Conservation (phyloP, 768 basidiomycete species). For the Cystofilobasidium ferigula region DNA sequence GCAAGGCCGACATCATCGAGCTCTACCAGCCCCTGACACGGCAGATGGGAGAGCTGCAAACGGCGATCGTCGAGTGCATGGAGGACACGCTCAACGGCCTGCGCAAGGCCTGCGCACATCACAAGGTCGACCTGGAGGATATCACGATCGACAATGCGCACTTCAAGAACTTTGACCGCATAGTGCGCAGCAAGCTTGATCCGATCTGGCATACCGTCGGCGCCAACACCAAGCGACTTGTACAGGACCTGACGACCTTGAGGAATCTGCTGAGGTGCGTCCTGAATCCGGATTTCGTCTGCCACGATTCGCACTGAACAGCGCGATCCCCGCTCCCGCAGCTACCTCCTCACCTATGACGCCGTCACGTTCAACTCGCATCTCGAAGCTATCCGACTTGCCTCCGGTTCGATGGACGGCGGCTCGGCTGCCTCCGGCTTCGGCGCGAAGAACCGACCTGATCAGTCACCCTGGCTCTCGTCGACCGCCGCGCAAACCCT, state of each 20-base stretch:
- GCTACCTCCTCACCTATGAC: constrained; percentile 81
- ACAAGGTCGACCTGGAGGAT: constrained; percentile 83
- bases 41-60: constrained; percentile 82
- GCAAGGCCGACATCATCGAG: constrained; percentile 84
- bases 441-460: constrained; percentile 22
- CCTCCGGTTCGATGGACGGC: constrained; percentile 53
- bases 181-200: constrained; percentile 80
- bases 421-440: constrained; percentile 27
- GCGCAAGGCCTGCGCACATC: constrained; percentile 61
- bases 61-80: constrained; percentile 89
- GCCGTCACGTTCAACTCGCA: constrained; percentile 81
- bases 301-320: constrained; percentile 2
- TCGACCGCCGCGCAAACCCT: constrained; percentile 81
- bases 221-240: constrained; percentile 78
- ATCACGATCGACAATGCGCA: constrained; percentile 85
- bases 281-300: neutral
- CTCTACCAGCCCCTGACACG: constrained; percentile 74
- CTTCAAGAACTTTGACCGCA: constrained; percentile 78
- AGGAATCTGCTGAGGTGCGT: constrained; percentile 68
- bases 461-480: constrained; percentile 50
- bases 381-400: constrained; percentile 69
- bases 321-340: constrained; percentile 32
- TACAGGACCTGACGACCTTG: constrained; percentile 73
- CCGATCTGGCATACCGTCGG: constrained; percentile 96
- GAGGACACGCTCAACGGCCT: constrained; percentile 75